Percentiles rank a stretch among this genome's conserved stretches.
Conservation (phyloP, 2,329 filamentous ascomycete genomes). For the Cyphellophora europaea region DNA sequence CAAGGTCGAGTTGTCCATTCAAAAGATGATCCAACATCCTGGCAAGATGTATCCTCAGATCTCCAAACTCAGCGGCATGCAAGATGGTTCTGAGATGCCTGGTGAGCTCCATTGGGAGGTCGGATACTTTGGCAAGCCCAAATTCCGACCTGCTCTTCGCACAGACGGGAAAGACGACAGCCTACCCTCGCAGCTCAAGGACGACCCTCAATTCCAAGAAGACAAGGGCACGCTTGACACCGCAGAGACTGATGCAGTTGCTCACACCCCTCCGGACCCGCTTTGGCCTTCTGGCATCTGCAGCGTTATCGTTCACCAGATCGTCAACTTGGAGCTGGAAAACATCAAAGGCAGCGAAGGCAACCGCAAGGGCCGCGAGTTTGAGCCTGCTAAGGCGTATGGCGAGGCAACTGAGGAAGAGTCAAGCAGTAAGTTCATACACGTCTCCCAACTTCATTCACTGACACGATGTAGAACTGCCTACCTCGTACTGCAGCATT, state of each 20-base stretch:
- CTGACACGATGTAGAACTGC: conserved; percentile 43
- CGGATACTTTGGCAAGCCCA: conserved; percentile 85
- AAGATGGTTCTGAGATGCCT: conserved; percentile 79
- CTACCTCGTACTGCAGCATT: conserved; percentile 90
- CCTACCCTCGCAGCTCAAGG: conserved; percentile 62
- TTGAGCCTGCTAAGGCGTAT: conserved; percentile 73
- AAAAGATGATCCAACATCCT: conserved; percentile 89
- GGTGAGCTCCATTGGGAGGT: conserved; percentile 94
- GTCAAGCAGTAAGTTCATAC: conserved; percentile 38
- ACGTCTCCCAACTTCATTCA: neutral
- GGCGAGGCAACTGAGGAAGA: conserved; percentile 84
- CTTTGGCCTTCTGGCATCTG: conserved; percentile 88
- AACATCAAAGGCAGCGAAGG: conserved; percentile 80
- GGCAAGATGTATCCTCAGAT: conserved; percentile 86
- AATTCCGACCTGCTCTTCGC: conserved; percentile 72
- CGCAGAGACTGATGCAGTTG: conserved; percentile 70
- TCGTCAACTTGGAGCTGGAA: conserved; percentile 86
- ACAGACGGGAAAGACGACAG: conserved; percentile 78
- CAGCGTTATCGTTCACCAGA: conserved; percentile 82
- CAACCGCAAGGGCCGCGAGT: conserved; percentile 75
- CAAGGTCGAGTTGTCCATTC: conserved; percentile 86
- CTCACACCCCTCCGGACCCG: conserved; percentile 88
- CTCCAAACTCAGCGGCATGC: conserved; percentile 72
- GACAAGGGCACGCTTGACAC: conserved; percentile 72
- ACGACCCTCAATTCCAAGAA: conserved; percentile 71